Conservation (phyloP, 2,329 filamentous ascomycete species). For the Lachnellula hyalina region DNA sequence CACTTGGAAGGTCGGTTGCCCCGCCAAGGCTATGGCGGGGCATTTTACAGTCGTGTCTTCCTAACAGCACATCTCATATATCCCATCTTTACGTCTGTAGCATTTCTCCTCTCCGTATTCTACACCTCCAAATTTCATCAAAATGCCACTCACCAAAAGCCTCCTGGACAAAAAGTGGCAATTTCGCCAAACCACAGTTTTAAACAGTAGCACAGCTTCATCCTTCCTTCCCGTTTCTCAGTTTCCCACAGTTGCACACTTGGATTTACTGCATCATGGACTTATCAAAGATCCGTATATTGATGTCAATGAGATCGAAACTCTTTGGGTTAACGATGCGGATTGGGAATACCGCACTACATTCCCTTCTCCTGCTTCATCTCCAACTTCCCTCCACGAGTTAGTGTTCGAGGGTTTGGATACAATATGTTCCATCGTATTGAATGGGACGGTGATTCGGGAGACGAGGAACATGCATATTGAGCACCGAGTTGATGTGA, state of each 20-base stretch:
- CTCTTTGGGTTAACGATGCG: slow-evolving; percentile 58
- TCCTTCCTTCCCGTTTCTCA: slow-evolving; percentile 21
- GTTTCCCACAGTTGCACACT: slow-evolving; percentile 61
- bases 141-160: slow-evolving; percentile 24
- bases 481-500: slow-evolving; percentile 44
- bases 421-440: slow-evolving; percentile 46
- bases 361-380: slow-evolving; percentile 27
- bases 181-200: slow-evolving; percentile 47
- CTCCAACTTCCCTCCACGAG: slow-evolving; percentile 30
- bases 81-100: background rate
- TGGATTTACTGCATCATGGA: slow-evolving; percentile 55
- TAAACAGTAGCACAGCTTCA: slow-evolving; percentile 13
- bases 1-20: background rate
- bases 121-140: background rate
- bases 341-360: slow-evolving; percentile 51
- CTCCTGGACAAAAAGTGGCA: slow-evolving; percentile 51
- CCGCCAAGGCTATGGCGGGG: background rate
- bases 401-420: slow-evolving; percentile 52
- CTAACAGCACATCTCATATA: background rate
- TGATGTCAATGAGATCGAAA: slow-evolving; percentile 55
- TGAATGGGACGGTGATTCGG: slow-evolving; percentile 44
- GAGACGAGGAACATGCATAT: slow-evolving; percentile 51
- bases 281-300: slow-evolving; percentile 54
- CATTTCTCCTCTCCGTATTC: background rate
- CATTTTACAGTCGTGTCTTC: background rate